Evolutionary conservation across 2,329 filamentous ascomycete genomes (phyloP), one percentile per base, ranked within the genome.

Genomic region (Penicillium polonicum): DNA sequence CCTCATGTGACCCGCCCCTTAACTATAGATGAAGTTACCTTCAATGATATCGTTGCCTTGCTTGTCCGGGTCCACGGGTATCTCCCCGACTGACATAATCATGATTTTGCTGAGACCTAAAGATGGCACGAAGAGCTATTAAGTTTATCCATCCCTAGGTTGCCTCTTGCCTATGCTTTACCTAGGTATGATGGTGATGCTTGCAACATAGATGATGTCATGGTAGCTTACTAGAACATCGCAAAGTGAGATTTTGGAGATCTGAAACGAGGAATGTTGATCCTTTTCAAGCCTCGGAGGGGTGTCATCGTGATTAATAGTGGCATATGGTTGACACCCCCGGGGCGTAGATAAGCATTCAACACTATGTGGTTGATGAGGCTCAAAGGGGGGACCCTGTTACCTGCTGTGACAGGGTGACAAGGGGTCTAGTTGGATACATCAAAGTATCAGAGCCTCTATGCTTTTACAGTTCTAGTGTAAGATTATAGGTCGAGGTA

Each of bases 21-120:
- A 60, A 63, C 64, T 71, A 31, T 43, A 64, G 50, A 69, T 64
- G 33, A 58, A 60, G 49, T 71, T 65, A 42, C 64, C 63, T 49
- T 65, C 60, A 21, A 58, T 35, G 49, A 70, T 65, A 13, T 51
- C 23, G 23, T 69, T 57, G 23, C 66, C 60, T 38, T 64, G 59
- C 42, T 65, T 65, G 45, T 68, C 29, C 29, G 29, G n/a, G n/a
- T n/a, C n/a, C n/a, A n/a, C n/a, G n/a, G 9, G 29, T 46, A 67
- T 48, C 52, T 48, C 39, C 55, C 63, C 58, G 44, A 54, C 25
- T 5, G 64, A 59, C 66, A 70, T 69, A 39, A 25, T 48, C 31
- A 31, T 36, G 17, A 21, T 23, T 12, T 50, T 35, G 25, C 38
- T 58, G 46, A 44, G 53, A 45, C 31, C 23, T 38, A 35, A 45